A percentile compares a stretch with the other conserved stretches of the same genome.
Conservation (phyloP, 306 rosid species). For the Vigna nakashimae region DNA sequence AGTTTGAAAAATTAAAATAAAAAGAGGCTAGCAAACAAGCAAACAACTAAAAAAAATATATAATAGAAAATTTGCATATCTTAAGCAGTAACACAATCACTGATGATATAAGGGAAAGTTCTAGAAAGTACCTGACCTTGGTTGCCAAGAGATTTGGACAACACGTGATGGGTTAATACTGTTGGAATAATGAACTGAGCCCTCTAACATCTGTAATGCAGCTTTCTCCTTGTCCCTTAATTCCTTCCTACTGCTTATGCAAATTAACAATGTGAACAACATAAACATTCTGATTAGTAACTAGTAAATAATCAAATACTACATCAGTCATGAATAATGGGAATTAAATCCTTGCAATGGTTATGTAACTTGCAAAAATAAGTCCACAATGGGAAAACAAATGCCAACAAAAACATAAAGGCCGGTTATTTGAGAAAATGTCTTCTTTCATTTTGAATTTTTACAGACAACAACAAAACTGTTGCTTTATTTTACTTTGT, state of each 20-base stretch:
- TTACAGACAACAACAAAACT: neutral
- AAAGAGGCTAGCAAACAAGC: neutral
- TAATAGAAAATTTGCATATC: neutral
- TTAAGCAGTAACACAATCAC: neutral
- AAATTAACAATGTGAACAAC: conserved; percentile 38
- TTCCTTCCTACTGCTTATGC: conserved; percentile 67
- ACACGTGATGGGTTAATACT: conserved; percentile 74
- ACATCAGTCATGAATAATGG: neutral
- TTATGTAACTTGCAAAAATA: neutral
- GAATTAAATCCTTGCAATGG: neutral
- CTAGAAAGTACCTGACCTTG: conserved; percentile 90
- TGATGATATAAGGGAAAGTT: conserved; percentile 29
- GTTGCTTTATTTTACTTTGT: neutral
- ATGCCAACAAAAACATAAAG: neutral
- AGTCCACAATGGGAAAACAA: neutral
- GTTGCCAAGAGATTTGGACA: conserved; percentile 89
- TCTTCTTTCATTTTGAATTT: neutral
- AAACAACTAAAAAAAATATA: neutral
- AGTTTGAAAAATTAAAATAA: conserved; percentile 12
- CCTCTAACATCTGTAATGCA: conserved; percentile 36
- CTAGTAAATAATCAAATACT: neutral
- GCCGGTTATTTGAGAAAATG: neutral
- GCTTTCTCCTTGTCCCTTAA: conserved; percentile 54
- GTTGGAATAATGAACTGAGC: conserved; percentile 50
- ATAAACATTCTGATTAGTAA: neutral